phyloP scores from a whole-genome alignment of 1,284 basidiomycete species.

The Cerioporus squamosus region DNA sequence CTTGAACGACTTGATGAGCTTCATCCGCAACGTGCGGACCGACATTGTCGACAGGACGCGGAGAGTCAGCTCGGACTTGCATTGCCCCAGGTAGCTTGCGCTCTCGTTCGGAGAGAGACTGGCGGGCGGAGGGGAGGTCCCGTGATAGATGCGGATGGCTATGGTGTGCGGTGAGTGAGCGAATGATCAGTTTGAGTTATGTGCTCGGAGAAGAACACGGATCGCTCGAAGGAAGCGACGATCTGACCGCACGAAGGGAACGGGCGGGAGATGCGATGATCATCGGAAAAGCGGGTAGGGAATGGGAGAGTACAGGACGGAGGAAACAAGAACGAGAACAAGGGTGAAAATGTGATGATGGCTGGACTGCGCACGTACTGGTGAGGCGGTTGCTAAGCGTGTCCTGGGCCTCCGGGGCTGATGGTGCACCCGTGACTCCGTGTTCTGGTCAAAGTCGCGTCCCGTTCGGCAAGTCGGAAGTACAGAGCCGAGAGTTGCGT shows the following conservation, averaged over 20 bases:
- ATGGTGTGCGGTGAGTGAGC: conserved; percentile 1
- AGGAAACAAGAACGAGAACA: neutral
- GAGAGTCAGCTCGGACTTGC: conserved; percentile 32
- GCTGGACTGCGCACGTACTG: conserved; percentile 42
- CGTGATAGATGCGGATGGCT: conserved; percentile 21
- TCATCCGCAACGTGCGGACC: conserved; percentile 53
- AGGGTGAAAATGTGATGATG: neutral
- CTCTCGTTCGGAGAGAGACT: conserved; percentile 6
- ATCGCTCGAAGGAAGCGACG: neutral
- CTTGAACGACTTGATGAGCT: conserved; percentile 38
- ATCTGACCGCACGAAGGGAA: neutral
- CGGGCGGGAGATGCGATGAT: too few relatives aligned
- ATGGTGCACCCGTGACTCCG: conserved; percentile 53
- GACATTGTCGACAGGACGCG: conserved; percentile 71
- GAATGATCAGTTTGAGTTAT: neutral
- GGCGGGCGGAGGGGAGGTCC: conserved; percentile 27
- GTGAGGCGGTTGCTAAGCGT: conserved; percentile 68
- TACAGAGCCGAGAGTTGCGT: neutral
- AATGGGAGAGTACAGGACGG: neutral
- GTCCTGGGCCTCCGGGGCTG: conserved; percentile 42
- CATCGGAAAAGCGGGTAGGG: neutral
- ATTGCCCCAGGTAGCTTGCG: neutral
- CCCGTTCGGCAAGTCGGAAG: too few relatives aligned
- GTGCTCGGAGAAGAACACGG: conserved; percentile 14
- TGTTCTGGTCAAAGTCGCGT: conserved; percentile 50